Evolutionary conservation across 495 filamentous ascomycete species (phyloP), one percentile per base, ranked within the genome.

Genomic region (Tuber aestivum): DNA sequence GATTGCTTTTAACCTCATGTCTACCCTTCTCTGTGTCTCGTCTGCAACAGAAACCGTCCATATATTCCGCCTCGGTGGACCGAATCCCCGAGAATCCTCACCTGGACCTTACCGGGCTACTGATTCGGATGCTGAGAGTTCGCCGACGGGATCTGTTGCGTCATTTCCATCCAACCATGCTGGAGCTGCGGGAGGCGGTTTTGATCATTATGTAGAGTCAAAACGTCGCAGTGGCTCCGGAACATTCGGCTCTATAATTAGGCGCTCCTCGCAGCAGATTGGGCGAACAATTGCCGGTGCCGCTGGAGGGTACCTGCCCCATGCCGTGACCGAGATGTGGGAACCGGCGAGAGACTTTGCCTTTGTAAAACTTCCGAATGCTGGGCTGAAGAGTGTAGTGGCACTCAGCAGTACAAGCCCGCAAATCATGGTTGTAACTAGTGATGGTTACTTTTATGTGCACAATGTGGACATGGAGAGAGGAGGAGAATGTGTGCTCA

Each of bases 1-100:
- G 89, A 97, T 99, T 95, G 95, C 93, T n/a, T 99, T 98, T 87
- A 99, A 99, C 83, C 89, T 93, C 23, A 94, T 92, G 44, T 96
- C 94, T 6, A 95, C 95, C 10, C 87, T 99, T 3, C 90, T 99
- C 48, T 97, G 94, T 80, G 94, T 98, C 73, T 97, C 95, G 20
- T 97, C 95, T 16, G 93, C 93, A 3, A 95, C 94, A 0, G 96
- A 99, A 81, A 99, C 95, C 20, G 92, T 99, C n/a, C 95, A 99
- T 82, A 91, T 99, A 71, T 99, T 98, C 85, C 93, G 94, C 65
- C 86, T 98, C 68, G 87, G 85, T 72, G 81, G 76, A 75, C 82
- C 77, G 75, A 70, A 71, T n/a, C 74, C 77, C 38, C 71, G 71
- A 27, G 74, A 78, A 12, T 38, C 69, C 41, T 70, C 79, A 56